phyloP scores from a whole-genome alignment of 2,329 filamentous ascomycete species.

The Aspergillus chevalieri region DNA sequence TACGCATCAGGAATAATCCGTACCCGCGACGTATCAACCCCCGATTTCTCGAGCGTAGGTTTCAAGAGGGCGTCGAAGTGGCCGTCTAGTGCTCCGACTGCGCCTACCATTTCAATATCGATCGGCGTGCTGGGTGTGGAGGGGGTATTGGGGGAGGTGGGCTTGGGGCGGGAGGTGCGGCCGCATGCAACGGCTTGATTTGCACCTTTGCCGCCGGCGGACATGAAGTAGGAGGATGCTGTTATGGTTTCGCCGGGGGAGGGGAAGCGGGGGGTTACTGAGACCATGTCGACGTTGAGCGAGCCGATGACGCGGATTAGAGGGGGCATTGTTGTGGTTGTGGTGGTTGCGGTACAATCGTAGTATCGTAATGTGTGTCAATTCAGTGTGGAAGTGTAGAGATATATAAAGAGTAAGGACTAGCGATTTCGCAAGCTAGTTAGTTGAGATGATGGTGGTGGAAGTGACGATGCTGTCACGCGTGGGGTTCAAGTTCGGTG shows the following conservation, averaged over 20 bases:
- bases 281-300: conserved; percentile 90
- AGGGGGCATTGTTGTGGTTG: conserved; percentile 31
- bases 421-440: too few relatives aligned
- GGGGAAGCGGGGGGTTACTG: conserved; percentile 77
- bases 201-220: conserved; percentile 86
- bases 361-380: too few relatives aligned
- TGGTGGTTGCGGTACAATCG: background rate
- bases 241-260: conserved; percentile 81
- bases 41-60: conserved; percentile 53
- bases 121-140: conserved; percentile 23
- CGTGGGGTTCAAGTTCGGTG: background rate
- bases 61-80: conserved; percentile 58
- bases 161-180: conserved; percentile 62
- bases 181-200: conserved; percentile 91
- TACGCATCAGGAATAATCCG: conserved; percentile 41
- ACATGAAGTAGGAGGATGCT: conserved; percentile 68
- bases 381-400: too few relatives aligned
- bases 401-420: too few relatives aligned
- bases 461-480: background rate
- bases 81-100: conserved; percentile 58
- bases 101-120: conserved; percentile 64
- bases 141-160: conserved; percentile 10
- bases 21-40: conserved; percentile 57
- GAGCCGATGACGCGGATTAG: conserved; percentile 81
- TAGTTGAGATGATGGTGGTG: background rate